phyloP scores from a whole-genome alignment of 2,329 filamentous ascomycete genomes.

The Colletotrichum shisoi region DNA sequence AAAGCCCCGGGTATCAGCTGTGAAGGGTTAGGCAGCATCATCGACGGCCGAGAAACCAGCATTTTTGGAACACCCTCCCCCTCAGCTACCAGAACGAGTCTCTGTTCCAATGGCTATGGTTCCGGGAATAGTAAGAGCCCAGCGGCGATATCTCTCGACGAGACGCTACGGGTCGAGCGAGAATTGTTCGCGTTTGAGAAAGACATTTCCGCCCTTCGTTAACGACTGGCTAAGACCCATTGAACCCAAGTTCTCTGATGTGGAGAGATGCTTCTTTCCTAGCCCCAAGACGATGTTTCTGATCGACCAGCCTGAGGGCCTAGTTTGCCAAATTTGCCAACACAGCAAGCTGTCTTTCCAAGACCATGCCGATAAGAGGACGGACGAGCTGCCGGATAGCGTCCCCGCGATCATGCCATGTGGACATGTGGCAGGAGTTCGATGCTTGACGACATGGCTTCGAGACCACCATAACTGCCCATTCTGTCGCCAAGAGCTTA shows the following conservation, averaged over 20 bases:
- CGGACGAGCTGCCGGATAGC: background rate
- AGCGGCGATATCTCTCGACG: slow-evolving; percentile 2
- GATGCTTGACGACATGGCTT: slow-evolving; percentile 47
- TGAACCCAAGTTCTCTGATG: background rate
- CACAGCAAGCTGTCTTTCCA: slow-evolving; percentile 40
- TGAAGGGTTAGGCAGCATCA: background rate
- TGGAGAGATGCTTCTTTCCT: slow-evolving; percentile 42
- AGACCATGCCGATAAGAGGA: background rate
- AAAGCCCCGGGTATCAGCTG: background rate
- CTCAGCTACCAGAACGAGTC: background rate
- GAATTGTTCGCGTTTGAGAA: slow-evolving; percentile 5
- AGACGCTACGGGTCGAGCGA: background rate
- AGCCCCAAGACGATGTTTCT: slow-evolving; percentile 45
- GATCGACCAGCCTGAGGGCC: slow-evolving; percentile 41
- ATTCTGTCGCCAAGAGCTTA: slow-evolving; percentile 47
- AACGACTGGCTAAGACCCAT: slow-evolving; percentile 17
- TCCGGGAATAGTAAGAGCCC: background rate
- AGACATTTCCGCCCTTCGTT: slow-evolving; percentile 10
- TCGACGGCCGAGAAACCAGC: background rate
- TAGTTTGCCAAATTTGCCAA: slow-evolving; percentile 45
- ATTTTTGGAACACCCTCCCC: background rate
- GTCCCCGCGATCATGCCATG: slow-evolving; percentile 48
- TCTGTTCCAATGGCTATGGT: background rate
- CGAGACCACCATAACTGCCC: slow-evolving; percentile 44
- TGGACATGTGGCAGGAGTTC: slow-evolving; percentile 47